Evolutionary conservation across 2,329 filamentous ascomycete species (phyloP).

Genomic region (Bipolaris oryzae): DNA sequence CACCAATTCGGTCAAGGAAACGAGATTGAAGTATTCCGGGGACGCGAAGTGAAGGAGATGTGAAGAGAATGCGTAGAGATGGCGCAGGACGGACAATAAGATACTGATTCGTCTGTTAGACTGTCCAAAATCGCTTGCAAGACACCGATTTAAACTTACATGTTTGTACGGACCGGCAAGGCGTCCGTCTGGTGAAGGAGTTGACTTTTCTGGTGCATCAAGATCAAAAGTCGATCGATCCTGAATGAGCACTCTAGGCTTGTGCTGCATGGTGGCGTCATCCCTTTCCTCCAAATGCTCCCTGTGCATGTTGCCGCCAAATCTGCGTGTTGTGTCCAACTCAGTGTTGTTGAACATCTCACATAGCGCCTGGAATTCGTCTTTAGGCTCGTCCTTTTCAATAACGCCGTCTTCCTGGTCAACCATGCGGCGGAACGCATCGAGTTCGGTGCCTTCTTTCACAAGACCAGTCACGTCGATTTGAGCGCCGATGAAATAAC

Average conservation of each 20-base stretch:
- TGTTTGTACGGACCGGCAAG: slow-evolving; percentile 62
- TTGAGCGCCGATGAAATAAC: slow-evolving; percentile 75
- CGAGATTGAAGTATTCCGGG: slow-evolving; percentile 57
- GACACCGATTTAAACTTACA: slow-evolving; percentile 49
- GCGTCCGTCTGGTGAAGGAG: slow-evolving; percentile 32
- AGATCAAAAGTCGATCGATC: slow-evolving; percentile 50
- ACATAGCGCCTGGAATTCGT: slow-evolving; percentile 69
- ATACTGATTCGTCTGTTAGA: slow-evolving; percentile 46
- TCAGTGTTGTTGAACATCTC: slow-evolving; percentile 74
- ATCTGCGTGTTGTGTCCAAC: slow-evolving; percentile 66
- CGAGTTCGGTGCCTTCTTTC: slow-evolving; percentile 69
- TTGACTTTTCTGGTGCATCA: slow-evolving; percentile 21
- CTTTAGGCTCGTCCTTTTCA: slow-evolving; percentile 51
- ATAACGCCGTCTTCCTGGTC: slow-evolving; percentile 41
- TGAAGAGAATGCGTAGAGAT: slow-evolving; percentile 58
- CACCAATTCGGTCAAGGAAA: slow-evolving; percentile 57
- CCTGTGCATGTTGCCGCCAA: slow-evolving; percentile 68
- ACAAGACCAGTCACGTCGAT: slow-evolving; percentile 73
- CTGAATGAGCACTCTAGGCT: slow-evolving; percentile 57
- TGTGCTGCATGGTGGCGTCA: slow-evolving; percentile 41
- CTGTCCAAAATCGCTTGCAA: neutral
- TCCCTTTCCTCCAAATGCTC: slow-evolving; percentile 59
- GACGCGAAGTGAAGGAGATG: slow-evolving; percentile 57
- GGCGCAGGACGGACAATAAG: slow-evolving; percentile 56
- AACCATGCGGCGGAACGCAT: slow-evolving; percentile 62